Evolutionary conservation across 2,329 filamentous ascomycete genomes (phyloP).

Genomic region (Curvularia lunata): DNA sequence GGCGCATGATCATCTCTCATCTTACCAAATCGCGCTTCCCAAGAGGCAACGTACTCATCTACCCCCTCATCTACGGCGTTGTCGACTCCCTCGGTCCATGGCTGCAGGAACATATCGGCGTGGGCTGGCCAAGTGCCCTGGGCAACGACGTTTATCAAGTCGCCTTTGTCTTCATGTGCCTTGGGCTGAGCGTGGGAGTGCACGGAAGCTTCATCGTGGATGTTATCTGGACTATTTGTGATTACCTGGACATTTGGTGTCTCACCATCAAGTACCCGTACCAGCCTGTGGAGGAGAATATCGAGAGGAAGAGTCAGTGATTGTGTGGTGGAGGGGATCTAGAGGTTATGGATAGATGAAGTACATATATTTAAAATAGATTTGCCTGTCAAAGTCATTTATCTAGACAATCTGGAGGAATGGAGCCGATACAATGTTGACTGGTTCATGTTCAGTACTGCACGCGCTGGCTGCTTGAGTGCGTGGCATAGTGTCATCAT

Average conservation of each 20-base stretch:
- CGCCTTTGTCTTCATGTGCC: conserved; percentile 85
- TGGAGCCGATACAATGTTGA: too few species aligned
- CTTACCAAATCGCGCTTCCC: conserved; percentile 87
- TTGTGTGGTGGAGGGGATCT: background rate
- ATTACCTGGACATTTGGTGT: conserved; percentile 98
- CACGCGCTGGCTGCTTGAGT: background rate
- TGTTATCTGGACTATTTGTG: conserved; percentile 96
- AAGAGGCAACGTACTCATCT: conserved; percentile 82
- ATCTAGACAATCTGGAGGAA: background rate
- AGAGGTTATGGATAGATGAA: background rate
- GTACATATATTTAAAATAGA: background rate
- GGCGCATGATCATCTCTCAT: conserved; percentile 94
- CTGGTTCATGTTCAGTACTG: background rate
- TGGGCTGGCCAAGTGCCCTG: conserved; percentile 51
- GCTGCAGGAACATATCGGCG: conserved; percentile 59
- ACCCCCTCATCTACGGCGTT: conserved; percentile 80
- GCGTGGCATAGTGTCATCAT: too few species aligned
- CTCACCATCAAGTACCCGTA: conserved; percentile 90
- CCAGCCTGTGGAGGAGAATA: conserved; percentile 49
- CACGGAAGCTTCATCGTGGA: conserved; percentile 98
- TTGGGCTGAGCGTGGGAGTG: conserved; percentile 85
- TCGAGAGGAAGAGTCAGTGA: conserved; percentile 37
- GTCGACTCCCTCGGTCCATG: conserved; percentile 79
- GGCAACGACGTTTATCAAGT: conserved; percentile 80
- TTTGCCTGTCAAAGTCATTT: background rate